Percentiles rank a stretch among this genome's conserved stretches.
These are phyloP conservation scores for Monosporascus ibericus DNA, from an alignment of 2,329 filamentous ascomycete species.

Conservation along the genomic window DNA sequence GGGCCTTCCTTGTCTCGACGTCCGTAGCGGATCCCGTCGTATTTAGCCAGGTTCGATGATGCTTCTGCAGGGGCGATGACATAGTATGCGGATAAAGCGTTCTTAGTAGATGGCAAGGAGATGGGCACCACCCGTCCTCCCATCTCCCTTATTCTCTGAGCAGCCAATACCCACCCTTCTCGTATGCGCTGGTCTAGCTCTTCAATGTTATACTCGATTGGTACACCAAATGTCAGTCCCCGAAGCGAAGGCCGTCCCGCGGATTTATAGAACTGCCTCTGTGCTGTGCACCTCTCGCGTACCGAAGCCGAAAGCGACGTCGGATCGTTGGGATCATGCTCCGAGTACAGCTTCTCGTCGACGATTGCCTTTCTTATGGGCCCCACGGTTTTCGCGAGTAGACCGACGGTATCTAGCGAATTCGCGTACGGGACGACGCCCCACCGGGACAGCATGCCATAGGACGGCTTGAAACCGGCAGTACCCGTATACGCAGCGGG, in stretches of 20 bases:
- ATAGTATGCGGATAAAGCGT: conserved; percentile 90
- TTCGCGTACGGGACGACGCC: conserved; percentile 91
- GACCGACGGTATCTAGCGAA: conserved; percentile 82
- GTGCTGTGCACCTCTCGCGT: conserved; percentile 39
- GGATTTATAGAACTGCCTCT: conserved; percentile 21
- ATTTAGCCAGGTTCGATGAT: conserved; percentile 92
- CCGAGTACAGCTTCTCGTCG: conserved; percentile 39
- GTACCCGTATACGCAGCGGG: conserved; percentile 82
- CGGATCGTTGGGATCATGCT: conserved; percentile 65
- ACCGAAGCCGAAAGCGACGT: conserved; percentile 59
- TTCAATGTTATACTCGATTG: conserved; percentile 78
- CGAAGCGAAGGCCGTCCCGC: conserved; percentile 12
- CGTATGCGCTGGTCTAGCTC: conserved; percentile 69
- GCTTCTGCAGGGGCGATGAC: conserved; percentile 92
- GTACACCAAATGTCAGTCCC: conserved; percentile 48
- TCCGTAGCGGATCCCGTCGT: conserved; percentile 94
- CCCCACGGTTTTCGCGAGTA: conserved; percentile 55
- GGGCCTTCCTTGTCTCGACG: conserved; percentile 38
- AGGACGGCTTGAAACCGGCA: conserved; percentile 86
- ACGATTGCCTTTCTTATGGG: conserved; percentile 46
- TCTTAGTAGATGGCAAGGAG: conserved; percentile 74
- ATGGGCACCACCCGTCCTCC: conserved; percentile 71
- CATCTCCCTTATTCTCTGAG: conserved; percentile 52
- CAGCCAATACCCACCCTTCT: conserved; percentile 59
- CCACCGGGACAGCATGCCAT: conserved; percentile 78